Base-by-base conservation (phyloP, 108 stramenopile genomes). In the Nannochloropsis gaditana region DNA sequence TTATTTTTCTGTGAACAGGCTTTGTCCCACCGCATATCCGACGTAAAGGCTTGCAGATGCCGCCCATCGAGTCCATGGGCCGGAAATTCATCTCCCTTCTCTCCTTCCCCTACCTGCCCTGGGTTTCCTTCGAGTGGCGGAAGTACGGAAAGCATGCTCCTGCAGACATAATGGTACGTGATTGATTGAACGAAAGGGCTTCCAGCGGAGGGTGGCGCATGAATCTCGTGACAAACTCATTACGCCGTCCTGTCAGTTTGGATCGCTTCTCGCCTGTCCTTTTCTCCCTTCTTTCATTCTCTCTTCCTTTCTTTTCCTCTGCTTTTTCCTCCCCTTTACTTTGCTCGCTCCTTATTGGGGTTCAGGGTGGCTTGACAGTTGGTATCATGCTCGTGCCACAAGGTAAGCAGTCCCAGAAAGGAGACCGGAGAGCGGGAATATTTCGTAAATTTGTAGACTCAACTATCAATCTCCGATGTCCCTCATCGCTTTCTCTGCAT, bases 331-430 rank as follows among this genome's bases (percentile, higher is more conserved):
- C 59, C n/a, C 59, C n/a, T n/a, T n/a, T 73, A n/a, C 59, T 73
- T 8, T 73, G 6, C 59, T 8, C 8, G 59, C 8, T n/a, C 8
- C 8, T 73, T n/a, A 0, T 31, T 31, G 19, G n/a, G 19, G n/a
- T n/a, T n/a, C 8, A 73, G 59, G 59, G 59, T 6, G 59, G 59
- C 59, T 15, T 73, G 59, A 73, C 59, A n/a, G 59, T 73, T 15
- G 59, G 59, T n/a, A 73, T 73, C 59, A 73, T 73, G 59, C 59
- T 73, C 19, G 59, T 73, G 5, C 82, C 82, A 82, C 82, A 82
- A 45, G 82, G 82, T 45, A n/a, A 10, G 2, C 4, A 73, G 59
- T 15, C 15, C 3, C 19, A 73, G 59, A n/a, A n/a, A 73, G 59
- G 59, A n/a, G 59, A 73, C n/a, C 4, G 59, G 59, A 8, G 59